Conservation (phyloP, 202 grass and related monocot species). For the Carex arenaria region DNA sequence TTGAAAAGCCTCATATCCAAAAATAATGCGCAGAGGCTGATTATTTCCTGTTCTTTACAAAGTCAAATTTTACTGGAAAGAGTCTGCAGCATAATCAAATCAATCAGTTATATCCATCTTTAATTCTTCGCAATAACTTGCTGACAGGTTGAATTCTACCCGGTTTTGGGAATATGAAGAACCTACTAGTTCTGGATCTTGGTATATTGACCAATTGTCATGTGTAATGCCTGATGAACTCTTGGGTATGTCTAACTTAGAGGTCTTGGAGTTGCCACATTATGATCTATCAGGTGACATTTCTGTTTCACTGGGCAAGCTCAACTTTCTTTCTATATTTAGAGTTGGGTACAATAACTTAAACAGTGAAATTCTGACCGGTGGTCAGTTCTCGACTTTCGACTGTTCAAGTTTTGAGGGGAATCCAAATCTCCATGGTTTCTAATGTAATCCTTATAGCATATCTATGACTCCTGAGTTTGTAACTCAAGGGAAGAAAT, state of each 20-base stretch:
- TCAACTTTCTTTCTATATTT: too few relatives aligned
- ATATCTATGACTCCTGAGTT: background rate
- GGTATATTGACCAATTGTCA: conserved; percentile 47
- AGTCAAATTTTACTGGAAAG: conserved; percentile 48
- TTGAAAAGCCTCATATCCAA: too few relatives aligned
- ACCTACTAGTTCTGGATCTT: conserved; percentile 54
- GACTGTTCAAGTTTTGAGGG: background rate
- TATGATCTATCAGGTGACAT: conserved; percentile 67
- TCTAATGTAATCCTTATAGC: background rate
- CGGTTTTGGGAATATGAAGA: conserved; percentile 58
- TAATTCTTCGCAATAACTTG: conserved; percentile 66
- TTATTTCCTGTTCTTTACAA: conserved; percentile 72
- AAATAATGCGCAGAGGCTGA: conserved; percentile 34
- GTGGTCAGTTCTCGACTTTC: background rate
- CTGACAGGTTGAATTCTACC: conserved; percentile 50
- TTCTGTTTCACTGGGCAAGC: conserved; percentile 27
- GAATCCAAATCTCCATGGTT: background rate
- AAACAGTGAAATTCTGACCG: too few relatives aligned
- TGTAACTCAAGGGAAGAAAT: background rate
- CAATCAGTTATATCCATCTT: conserved; percentile 65
- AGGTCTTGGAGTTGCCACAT: conserved; percentile 77
- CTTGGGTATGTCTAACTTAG: conserved; percentile 65
- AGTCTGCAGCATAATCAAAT: conserved; percentile 73
- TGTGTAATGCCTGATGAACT: conserved; percentile 57
- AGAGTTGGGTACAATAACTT: too few relatives aligned